Base-by-base conservation (phyloP, 805 yeast genomes). In the Cephaloascus fragrans region DNA sequence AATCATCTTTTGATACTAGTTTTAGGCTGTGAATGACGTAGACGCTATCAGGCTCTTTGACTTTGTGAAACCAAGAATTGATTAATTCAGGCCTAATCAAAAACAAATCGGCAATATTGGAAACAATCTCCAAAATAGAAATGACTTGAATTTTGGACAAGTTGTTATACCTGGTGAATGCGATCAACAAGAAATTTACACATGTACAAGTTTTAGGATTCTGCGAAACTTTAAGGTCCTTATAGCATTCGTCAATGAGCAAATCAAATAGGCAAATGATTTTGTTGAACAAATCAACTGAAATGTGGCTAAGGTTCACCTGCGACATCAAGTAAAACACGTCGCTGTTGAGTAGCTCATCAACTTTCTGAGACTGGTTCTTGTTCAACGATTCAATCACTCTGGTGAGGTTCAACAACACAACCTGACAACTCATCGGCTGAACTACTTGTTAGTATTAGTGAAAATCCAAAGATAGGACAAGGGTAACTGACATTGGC, bases 41-140 rank as follows among this genome's bases (percentile, higher is more conserved):
- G 36, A 37, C 26, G 4, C 42, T 35, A 19, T 50, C 55, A 6
- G 53, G 48, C n/a, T 37, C 41, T 2, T 47, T 48, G 5, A 26
- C 18, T 19, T 38, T 12, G 3, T n/a, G 36, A 18, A 40, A 36
- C 49, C 49, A 46, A 18, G 15, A 16, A 8, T 28, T 32, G 12
- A 46, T 18, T 29, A 46, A 28, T 6, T 14, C 31, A 3, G 50
- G 48, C 20, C 26, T 36, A 20, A 31, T 29, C 37, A 29, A 23
- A 20, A 31, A 31, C 26, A 32, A 26, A 6, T 17, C 18, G 14
- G 14, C 16, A 9, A 39, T 15, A 23, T 17, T 26, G 4, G 15
- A 8, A 26, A 4, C 12, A 19, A 36, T 26, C 20, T 17, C 32
- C 8, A 36, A 19, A 16, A 18, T 14, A 6, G 15, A 18, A 14